Percentiles rank a stretch among this genome's conserved stretches.
Evolutionary conservation across 306 rosid genomes (phyloP).

Genomic region (Pterocarpus santalinus): DNA sequence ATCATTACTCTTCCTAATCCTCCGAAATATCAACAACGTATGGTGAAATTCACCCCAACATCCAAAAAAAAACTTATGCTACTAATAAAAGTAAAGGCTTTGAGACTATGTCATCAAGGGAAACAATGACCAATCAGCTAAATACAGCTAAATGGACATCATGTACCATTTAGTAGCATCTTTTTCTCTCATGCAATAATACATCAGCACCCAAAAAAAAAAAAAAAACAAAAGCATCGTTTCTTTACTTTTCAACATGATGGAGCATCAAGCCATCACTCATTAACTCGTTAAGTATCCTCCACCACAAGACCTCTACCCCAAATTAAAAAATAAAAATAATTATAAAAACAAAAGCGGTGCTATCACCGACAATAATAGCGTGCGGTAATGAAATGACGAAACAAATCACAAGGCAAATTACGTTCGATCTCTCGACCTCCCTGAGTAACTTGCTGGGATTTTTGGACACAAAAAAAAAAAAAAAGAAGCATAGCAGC

Average conservation of each 20-base stretch:
- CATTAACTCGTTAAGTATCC: conserved; percentile 35
- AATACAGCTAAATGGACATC: conserved; percentile 41
- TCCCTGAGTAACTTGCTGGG: not conserved
- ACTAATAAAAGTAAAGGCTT: conserved; percentile 5
- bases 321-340: too few species aligned
- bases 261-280: not conserved
- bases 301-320: conserved; percentile 7
- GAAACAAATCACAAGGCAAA: conserved; percentile 1
- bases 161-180: conserved; percentile 39
- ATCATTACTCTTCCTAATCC: conserved; percentile 8
- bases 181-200: conserved; percentile 40
- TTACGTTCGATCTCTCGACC: conserved; percentile 8
- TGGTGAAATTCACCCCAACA: conserved; percentile 11
- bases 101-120: not conserved
- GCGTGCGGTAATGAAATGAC: conserved; percentile 38
- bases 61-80: not conserved
- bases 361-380: conserved; percentile 45
- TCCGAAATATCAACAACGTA: conserved; percentile 19
- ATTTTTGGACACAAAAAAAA: conserved; percentile 33
- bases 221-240: conserved; percentile 12
- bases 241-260: conserved; percentile 4
- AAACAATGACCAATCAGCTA: conserved; percentile 45
- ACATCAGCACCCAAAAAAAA: conserved; percentile 6
- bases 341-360: not conserved
- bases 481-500: not conserved